Base-by-base conservation (phyloP, 2,329 filamentous ascomycete species). In the Colletotrichum phormii region DNA sequence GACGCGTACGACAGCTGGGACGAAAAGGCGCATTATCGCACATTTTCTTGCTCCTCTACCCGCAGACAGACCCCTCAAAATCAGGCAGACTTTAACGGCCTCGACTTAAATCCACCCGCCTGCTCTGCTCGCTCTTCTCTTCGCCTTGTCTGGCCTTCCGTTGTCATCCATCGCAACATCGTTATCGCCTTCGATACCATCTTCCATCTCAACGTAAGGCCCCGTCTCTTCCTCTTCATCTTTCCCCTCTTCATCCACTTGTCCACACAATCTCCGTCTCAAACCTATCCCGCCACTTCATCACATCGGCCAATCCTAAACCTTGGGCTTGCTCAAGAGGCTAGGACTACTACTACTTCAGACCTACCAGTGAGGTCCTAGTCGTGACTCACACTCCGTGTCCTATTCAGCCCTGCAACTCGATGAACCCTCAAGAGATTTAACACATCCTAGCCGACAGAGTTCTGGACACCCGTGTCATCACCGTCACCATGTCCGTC, bases 401-500 rank as follows among this genome's bases (percentile, higher is more conserved):
- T 77, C 74, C 78, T 70, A 49, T 73, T 72, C 74, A 76, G 72
- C 77, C 76, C 74, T 74, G 67, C 60, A 57, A 46, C 37, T 75
- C 58, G 57, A 74, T 71, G 60, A 71, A 67, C 46, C 71, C 67
- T 49, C 61, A 63, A 51, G 72, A 71, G 64, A 72, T 74, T 69
- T 74, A 75, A 75, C 75, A 67, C 63, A 60, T 33, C 64, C 22
- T 59, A 57, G 64, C 71, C 78, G 75, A 64, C 78, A 75, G 74
- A 75, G 68, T 79, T 78, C 75, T 80, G 79, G 80, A 81, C 79
- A 79, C 76, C 75, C 76, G 77, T 78, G 76, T 75, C 73, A 71
- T 73, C 55, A 54, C 73, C 58, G 64, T 67, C 65, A 83, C 80
- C 81, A 88, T 87, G 86, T 85, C 86, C 70, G 67, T 72, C 71